Evolutionary conservation across 208 protist species (phyloP), one percentile per base, ranked within the genome.

Genomic region (Trypanosoma platydactyli): DNA sequence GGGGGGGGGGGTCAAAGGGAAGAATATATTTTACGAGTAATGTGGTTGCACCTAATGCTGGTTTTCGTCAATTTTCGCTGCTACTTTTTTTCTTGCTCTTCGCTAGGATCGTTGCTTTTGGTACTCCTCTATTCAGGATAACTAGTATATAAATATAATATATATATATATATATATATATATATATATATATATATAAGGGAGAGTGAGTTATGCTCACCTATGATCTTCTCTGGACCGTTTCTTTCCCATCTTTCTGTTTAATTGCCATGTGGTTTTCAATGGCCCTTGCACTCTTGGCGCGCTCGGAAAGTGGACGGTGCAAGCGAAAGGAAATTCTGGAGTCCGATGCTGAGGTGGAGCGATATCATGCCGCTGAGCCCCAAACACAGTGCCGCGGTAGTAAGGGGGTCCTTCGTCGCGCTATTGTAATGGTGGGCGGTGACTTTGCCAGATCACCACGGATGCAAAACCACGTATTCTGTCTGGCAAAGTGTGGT

Each of bases 11-110:
- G 3, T 38, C 33, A 38, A 9, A 9, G 33, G 33, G 33, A 3
- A 38, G 33, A 38, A 38, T 38, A 3, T 38, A 9, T 11, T 3
- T 9, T 9, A 38, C 33, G 33, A 38, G 33, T 9, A 9, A 38
- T 9, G 33, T 38, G 5, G 33, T 38, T 9, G 9, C 33, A 9
- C 9, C 9, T 38, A 38, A 38, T 38, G 33, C 33, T 38, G 5
- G 9, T 38, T 38, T 3, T 9, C 97, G 0, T 90, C 98, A 54
- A 99, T 99, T 89, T 99, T 99, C 81, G 76, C 81, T 45, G 83
- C 77, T 15, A 9, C 33, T 38, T 3, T 9, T 38, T 3, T 9
- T 38, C 5, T 9, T 38, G 33, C 33, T 38, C 9, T 9, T 38
- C 5, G 3, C 9, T 38, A 9, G 33, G 33, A 11, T 38, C 9